Evolutionary conservation across 306 rosid genomes (phyloP).

Genomic region (Trifolium fragiferum): DNA sequence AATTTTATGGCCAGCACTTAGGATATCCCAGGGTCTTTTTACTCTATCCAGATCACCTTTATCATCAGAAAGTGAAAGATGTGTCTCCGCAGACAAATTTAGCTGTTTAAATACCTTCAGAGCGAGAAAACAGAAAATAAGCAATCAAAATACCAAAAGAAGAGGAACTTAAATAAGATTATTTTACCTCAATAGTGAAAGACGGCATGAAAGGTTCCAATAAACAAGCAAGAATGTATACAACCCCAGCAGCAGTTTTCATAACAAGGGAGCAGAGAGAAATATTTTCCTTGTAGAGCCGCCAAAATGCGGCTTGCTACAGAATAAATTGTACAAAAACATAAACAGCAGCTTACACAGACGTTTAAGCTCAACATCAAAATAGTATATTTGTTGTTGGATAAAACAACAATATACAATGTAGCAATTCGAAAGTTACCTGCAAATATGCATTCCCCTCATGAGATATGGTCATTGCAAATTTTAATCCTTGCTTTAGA

Average conservation of each 20-base stretch:
- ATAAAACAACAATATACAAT: not conserved
- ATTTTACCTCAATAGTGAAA: conserved; percentile 72
- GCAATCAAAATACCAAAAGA: too few relatives aligned
- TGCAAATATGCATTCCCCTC: conserved; percentile 93
- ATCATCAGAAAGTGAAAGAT: conserved; percentile 71
- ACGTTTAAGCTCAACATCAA: not conserved
- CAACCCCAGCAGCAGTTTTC: conserved; percentile 89
- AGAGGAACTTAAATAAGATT: conserved; percentile 2
- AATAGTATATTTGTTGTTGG: not conserved
- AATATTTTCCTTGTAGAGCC: conserved; percentile 76
- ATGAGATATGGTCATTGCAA: conserved; percentile 82
- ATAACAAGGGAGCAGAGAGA: conserved; percentile 77
- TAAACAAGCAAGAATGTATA: conserved; percentile 81
- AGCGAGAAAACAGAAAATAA: conserved; percentile 29
- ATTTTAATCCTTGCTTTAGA: conserved; percentile 89
- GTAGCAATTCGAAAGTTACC: conserved; percentile 50
- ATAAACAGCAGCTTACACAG: not conserved
- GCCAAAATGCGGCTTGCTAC: conserved; percentile 90
- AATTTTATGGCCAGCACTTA: conserved; percentile 82
- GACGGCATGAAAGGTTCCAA: conserved; percentile 96
- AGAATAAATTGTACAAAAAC: conserved; percentile 28
- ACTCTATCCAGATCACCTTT: conserved; percentile 74
- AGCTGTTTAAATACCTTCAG: conserved; percentile 88
- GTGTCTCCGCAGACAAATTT: conserved; percentile 62
- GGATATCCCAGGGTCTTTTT: conserved; percentile 74